Conservation (phyloP, 2,329 filamentous ascomycete genomes). For the Claviceps maximensis region DNA sequence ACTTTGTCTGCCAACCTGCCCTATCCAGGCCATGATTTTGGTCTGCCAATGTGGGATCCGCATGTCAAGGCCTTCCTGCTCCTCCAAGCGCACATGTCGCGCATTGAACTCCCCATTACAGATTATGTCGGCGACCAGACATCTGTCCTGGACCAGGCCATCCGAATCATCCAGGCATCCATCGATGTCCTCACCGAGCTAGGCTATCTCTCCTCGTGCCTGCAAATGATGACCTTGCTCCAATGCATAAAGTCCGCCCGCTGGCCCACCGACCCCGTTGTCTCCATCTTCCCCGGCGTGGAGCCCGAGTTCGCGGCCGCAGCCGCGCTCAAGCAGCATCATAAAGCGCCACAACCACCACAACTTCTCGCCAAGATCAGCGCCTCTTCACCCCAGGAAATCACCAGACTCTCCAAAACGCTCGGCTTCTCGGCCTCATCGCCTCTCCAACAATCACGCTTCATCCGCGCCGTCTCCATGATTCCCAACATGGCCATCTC, state of each 20-base stretch:
- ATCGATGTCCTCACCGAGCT: conserved; percentile 90
- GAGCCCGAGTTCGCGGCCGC: conserved; percentile 23
- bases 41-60: conserved; percentile 92
- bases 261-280: conserved; percentile 72
- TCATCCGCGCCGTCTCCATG: conserved; percentile 45
- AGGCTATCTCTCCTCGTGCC: conserved; percentile 64
- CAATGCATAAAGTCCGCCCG: conserved; percentile 87
- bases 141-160: conserved; percentile 82
- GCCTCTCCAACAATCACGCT: conserved; percentile 30
- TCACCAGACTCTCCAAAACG: conserved; percentile 32
- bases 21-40: conserved; percentile 43
- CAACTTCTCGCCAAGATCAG: conserved; percentile 28
- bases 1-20: conserved; percentile 76
- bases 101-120: conserved; percentile 81
- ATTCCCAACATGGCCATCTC: conserved; percentile 58
- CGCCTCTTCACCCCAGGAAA: conserved; percentile 20
- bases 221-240: conserved; percentile 71
- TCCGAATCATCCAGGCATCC: conserved; percentile 90
- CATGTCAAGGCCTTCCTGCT: conserved; percentile 94
- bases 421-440: conserved; percentile 32
- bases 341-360: conserved; percentile 23
- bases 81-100: conserved; percentile 87
- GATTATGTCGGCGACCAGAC: conserved; percentile 95
- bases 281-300: conserved; percentile 69
- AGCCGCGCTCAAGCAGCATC: neutral